Evolutionary conservation across 441 rosid species (phyloP).

Genomic region (Sinapis alba): DNA sequence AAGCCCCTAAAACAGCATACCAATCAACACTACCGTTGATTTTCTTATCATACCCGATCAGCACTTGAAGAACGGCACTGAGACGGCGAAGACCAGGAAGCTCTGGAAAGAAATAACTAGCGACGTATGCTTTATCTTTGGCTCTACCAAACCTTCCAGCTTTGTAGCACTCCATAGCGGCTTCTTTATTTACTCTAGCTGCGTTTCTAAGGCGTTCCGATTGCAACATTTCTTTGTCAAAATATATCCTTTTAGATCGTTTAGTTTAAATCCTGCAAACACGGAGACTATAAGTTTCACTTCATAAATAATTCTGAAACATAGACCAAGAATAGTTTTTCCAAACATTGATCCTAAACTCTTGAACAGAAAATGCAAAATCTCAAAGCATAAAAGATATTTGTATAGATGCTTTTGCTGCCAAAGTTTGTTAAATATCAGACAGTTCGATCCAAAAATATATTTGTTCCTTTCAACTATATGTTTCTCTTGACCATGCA

Average conservation of each 20-base stretch:
- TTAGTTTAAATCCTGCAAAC: not conserved
- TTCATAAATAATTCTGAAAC: not conserved
- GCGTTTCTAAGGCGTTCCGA: not conserved
- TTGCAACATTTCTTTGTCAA: not conserved
- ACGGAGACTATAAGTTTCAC: not conserved
- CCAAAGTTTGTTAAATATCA: not conserved
- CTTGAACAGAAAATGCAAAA: not conserved
- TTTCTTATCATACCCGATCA: not conserved
- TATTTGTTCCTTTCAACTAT: not conserved
- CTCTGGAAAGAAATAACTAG: not conserved
- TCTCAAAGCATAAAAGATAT: not conserved
- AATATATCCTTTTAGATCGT: not conserved
- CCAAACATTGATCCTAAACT: not conserved
- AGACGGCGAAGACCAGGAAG: constrained; percentile 6
- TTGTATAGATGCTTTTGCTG: not conserved
- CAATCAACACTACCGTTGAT: constrained; percentile 8
- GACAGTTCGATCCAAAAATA: not conserved
- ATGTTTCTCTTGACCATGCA: too few species aligned
- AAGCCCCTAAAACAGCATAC: constrained; percentile 16
- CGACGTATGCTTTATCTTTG: not conserved
- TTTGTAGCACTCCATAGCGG: not conserved
- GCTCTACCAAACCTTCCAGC: constrained; percentile 13
- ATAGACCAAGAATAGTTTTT: not conserved
- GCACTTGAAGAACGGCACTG: not conserved
- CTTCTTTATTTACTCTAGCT: not conserved